phyloP scores from a whole-genome alignment of 495 filamentous ascomycete genomes.

The Staphylotrichum longicolle region DNA sequence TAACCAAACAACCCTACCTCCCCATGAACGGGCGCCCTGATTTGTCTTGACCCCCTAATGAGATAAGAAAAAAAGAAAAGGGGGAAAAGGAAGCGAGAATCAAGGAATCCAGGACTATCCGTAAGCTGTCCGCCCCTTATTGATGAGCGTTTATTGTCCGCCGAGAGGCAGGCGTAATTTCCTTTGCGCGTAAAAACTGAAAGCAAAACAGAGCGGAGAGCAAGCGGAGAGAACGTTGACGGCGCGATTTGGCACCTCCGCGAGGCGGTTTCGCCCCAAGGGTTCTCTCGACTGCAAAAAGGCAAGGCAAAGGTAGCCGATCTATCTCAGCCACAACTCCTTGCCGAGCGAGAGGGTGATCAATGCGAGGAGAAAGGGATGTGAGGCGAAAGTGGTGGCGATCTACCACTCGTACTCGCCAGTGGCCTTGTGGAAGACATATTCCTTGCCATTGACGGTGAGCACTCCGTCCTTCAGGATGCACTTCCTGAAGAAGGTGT shows the following conservation, averaged over 20 bases:
- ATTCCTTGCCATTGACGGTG: slow-evolving; percentile 87
- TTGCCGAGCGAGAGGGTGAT: too few relatives aligned
- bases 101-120: neutral
- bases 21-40: neutral
- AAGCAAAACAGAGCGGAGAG: neutral
- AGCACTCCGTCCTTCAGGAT: slow-evolving; percentile 94
- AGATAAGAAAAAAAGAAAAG: neutral
- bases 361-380: too few relatives aligned
- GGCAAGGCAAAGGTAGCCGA: too few relatives aligned
- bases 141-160: neutral
- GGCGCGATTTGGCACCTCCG: too few relatives aligned
- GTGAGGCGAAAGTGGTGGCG: too few relatives aligned
- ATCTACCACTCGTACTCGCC: slow-evolving; percentile 96
- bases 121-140: neutral
- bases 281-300: too few relatives aligned
- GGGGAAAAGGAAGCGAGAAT: neutral
- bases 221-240: too few relatives aligned
- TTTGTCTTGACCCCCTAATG: slow-evolving; percentile 7
- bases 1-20: neutral
- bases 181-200: neutral
- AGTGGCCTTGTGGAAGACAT: slow-evolving; percentile 94
- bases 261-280: too few relatives aligned
- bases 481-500: slow-evolving; percentile 65
- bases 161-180: slow-evolving; percentile 1
- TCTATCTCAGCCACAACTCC: too few relatives aligned